A percentile compares a stretch with the other conserved stretches of the same genome.
These are phyloP conservation scores for Porpolomopsis calyptriformis DNA, from an alignment of 768 basidiomycete genomes.

Conservation along the genomic window DNA sequence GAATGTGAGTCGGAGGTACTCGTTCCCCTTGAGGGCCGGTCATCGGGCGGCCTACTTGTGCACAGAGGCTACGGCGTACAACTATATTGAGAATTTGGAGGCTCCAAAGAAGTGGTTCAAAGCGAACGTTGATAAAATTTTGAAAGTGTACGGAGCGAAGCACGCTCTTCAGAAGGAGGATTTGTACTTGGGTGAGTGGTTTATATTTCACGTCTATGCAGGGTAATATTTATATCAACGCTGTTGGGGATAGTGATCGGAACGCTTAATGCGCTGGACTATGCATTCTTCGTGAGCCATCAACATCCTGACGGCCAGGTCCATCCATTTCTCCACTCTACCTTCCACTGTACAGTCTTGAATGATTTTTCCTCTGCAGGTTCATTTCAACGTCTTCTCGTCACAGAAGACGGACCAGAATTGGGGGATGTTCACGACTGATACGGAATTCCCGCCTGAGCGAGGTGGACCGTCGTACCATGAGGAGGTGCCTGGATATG, in stretches of 20 bases:
- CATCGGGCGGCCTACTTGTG: constrained; percentile 59
- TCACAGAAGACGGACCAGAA: constrained; percentile 40
- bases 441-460: constrained; percentile 33
- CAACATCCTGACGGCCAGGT: constrained; percentile 52
- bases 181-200: constrained; percentile 36
- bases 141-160: constrained; percentile 39
- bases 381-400: constrained; percentile 62
- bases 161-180: constrained; percentile 50
- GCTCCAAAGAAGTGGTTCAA: constrained; percentile 68
- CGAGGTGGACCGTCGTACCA: constrained; percentile 38
- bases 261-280: constrained; percentile 56
- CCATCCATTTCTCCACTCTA: constrained; percentile 10
- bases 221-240: no score
- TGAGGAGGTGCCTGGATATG: constrained; percentile 25
- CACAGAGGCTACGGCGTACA: constrained; percentile 60
- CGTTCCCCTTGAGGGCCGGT: constrained; percentile 50
- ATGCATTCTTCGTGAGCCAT: constrained; percentile 69
- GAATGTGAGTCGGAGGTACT: constrained; percentile 40
- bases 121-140: constrained; percentile 51
- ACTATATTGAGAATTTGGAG: constrained; percentile 51
- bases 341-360: background rate
- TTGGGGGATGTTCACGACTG: constrained; percentile 67
- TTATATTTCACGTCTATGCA: no score
- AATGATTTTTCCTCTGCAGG: constrained; percentile 21
- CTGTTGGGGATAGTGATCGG: constrained; percentile 64